These are phyloP conservation scores for Talaromyces proteolyticus DNA, from an alignment of 495 filamentous ascomycete species.

Conservation along the genomic window DNA sequence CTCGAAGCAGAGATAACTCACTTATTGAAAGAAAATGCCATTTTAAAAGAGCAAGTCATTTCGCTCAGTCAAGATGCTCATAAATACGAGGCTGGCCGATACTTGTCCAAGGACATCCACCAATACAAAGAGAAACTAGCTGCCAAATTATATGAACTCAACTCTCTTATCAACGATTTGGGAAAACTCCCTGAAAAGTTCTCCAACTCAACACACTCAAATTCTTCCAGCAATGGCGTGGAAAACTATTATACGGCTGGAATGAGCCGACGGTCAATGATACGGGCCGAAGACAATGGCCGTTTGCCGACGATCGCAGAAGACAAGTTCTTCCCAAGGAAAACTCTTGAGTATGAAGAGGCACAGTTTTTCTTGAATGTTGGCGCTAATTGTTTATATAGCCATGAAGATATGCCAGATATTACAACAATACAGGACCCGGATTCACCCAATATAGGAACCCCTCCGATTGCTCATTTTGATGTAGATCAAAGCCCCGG, in stretches of 20 bases:
- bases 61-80: slow-evolving; percentile 66
- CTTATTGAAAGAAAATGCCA: slow-evolving; percentile 81
- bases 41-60: slow-evolving; percentile 71
- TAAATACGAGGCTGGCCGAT: slow-evolving; percentile 33
- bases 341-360: slow-evolving; percentile 63
- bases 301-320: slow-evolving; percentile 78
- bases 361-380: background rate
- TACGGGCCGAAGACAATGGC: slow-evolving; percentile 44
- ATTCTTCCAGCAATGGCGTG: background rate
- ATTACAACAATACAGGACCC: slow-evolving; percentile 11
- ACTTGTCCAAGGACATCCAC: slow-evolving; percentile 47
- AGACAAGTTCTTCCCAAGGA: slow-evolving; percentile 68
- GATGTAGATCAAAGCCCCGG: slow-evolving; percentile 6
- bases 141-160: slow-evolving; percentile 60
- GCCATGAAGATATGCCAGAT: background rate
- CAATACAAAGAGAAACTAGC: slow-evolving; percentile 66
- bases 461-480: slow-evolving; percentile 11
- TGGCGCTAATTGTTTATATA: background rate
- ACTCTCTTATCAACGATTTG: slow-evolving; percentile 55
- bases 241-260: background rate
- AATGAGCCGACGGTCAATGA: background rate
- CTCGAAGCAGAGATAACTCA: slow-evolving; percentile 81
- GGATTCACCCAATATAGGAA: slow-evolving; percentile 62
- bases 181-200: slow-evolving; percentile 41
- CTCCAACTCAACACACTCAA: slow-evolving; percentile 3